Evolutionary conservation across 2,329 filamentous ascomycete species (phyloP), one percentile per base, ranked within the genome.

Genomic region (Neonectria magnoliae): DNA sequence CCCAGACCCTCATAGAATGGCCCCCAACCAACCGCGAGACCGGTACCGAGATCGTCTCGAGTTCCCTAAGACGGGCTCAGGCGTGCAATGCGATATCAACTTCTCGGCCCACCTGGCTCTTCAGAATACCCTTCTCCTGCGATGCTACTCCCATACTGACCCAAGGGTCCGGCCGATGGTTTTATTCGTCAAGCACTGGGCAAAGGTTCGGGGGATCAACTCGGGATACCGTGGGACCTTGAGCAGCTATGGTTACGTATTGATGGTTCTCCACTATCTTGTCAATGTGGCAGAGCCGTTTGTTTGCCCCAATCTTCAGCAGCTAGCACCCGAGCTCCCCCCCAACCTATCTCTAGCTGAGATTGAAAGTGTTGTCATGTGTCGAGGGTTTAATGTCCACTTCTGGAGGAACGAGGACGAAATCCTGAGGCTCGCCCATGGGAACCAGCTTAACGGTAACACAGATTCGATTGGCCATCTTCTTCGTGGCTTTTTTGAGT

Each of bases 81-180:
- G 93, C n/a, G 92, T 95, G 14, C 92, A 94, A 76, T 96, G 93
- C 76, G 93, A 97, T 75, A 93, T 98, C 83, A 97, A 97, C 78
- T 97, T 97, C 76, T 91, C 91, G 1, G 94, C 94, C 18, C 89
- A 92, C 48, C 86, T 97, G 3, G 93, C 91, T 2, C 83, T 97
- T 3, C 91, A 96, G 69, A 97, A 97, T 77, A 97, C 94, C 0
- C 81, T 88, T 36, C 87, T 98, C 42, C 85, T 98, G 31, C 89
- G 92, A 42, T 95, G 93, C 77, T 98, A 98, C 79, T 91, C 91
- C 2, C 86, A 88, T 60, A 92, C 91, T 20, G 94, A 98, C 75
- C 81, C 87, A 5, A 90, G 94, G 11, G 93, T 97, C 5, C 87
- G 88, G 22, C 88, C 90, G 2, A 87, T 97, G 81, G 89, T 97